Evolutionary conservation across 495 filamentous ascomycete species (phyloP), one percentile per base, ranked within the genome.

Genomic region (Penicillium turbatum): DNA sequence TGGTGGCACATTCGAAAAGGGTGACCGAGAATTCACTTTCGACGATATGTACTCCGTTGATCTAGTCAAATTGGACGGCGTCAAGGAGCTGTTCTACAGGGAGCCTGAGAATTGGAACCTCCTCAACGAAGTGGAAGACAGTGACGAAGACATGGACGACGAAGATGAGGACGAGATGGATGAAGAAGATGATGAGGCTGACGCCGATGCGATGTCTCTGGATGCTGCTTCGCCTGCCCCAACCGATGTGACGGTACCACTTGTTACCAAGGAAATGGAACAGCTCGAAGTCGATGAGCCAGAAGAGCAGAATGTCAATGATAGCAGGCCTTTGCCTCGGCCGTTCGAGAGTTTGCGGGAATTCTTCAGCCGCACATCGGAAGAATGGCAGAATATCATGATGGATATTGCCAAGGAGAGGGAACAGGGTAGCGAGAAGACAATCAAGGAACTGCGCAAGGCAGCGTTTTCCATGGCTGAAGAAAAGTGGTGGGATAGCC

Each of bases 401-500:
- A 82, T 97, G 68, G 82, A 85, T 15, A 82, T 75, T 43, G 58
- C 87, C 30, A 80, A 79, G 58, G 79, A 78, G 71, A 84, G 80
- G 63, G 79, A 76, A 9, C 68, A 78, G 43, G 63, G 61, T 7
- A 55, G 65, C 2, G 72, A 72, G 35, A 87, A 88, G 69, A 79
- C 82, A 5, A 74, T 96, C 57, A 98, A 98, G 75, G 93, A 97
- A 73, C 79, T 97, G 53, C 88, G 92, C 62, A 87, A 91, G 56
- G 83, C 81, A 43, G 93, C 92, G 2, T 98, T 97, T 65, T 83
- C 88, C 57, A 76, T 86, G 51, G 90, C 90, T 37, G 93, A 98
- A 72, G 88, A 89, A 68, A 96, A 92, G 65, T 98, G 93, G 93
- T 98, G 93, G 93, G 93, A 96, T 75, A 92, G 88, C 66, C 79